A percentile compares a stretch with the other conserved stretches of the same genome.
phyloP scores from a whole-genome alignment of 805 yeast genomes.

The Brettanomyces sp. region DNA sequence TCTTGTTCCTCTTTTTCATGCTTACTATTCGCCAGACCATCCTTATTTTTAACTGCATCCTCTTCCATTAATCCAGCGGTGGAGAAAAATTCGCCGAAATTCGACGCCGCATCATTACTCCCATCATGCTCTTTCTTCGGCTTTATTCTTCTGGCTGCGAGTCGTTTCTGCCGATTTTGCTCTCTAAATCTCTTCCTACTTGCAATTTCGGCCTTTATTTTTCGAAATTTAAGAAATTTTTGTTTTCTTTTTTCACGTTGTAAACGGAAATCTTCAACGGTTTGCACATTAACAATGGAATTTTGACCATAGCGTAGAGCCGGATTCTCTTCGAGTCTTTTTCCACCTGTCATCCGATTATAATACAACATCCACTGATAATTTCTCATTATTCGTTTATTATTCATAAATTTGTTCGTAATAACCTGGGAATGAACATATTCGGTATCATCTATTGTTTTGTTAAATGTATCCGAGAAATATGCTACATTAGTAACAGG shows the following conservation, averaged over 20 bases:
- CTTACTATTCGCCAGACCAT: constrained; percentile 4
- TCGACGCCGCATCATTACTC: neutral
- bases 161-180: constrained; percentile 9
- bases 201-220: neutral
- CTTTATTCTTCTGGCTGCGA: constrained; percentile 1
- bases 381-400: constrained; percentile 31
- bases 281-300: constrained; percentile 9
- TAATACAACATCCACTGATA: constrained; percentile 42
- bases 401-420: constrained; percentile 33
- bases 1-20: constrained; percentile 7
- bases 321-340: constrained; percentile 11
- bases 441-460: constrained; percentile 37
- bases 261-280: constrained; percentile 22
- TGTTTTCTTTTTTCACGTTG: constrained; percentile 21
- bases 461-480: constrained; percentile 18
- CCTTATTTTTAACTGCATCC: constrained; percentile 2
- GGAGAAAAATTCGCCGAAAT: neutral
- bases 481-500: constrained; percentile 19
- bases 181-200: neutral
- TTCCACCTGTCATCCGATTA: constrained; percentile 33
- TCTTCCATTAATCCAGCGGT: constrained; percentile 1
- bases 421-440: constrained; percentile 40
- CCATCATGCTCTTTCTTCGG: constrained; percentile 3
- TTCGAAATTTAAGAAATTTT: constrained; percentile 13
- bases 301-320: constrained; percentile 1